A percentile compares a stretch with the other conserved stretches of the same genome.
Conservation (phyloP, 208 protist species). For the Acanthamoeba divionensis region DNA sequence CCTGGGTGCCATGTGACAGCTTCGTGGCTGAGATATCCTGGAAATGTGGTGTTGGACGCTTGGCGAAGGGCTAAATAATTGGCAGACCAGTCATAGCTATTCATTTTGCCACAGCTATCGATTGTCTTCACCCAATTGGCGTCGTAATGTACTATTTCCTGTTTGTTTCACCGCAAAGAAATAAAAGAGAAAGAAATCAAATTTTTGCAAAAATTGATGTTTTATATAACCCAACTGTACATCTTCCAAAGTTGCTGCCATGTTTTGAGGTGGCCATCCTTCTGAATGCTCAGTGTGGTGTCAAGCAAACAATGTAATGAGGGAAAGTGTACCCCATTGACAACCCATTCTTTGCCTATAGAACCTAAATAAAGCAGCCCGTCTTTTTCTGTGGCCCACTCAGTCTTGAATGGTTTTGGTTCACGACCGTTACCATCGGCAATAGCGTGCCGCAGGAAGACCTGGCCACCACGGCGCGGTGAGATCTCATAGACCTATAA, state of each 20-base stretch:
- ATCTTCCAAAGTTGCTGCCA: too few species aligned
- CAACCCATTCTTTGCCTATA: conserved; percentile 74
- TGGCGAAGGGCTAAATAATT: conserved; percentile 59
- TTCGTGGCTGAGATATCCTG: conserved; percentile 72
- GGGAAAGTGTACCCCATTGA: conserved; percentile 7
- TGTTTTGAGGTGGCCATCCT: too few species aligned
- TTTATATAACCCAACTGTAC: too few species aligned
- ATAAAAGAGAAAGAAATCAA: too few species aligned
- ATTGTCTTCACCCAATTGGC: conserved; percentile 66
- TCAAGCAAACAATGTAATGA: too few species aligned
- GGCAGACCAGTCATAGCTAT: conserved; percentile 50
- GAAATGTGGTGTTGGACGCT: conserved; percentile 55
- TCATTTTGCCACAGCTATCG: conserved; percentile 44
- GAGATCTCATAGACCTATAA: conserved; percentile 43
- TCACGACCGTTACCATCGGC: conserved; percentile 43
- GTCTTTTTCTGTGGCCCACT: conserved; percentile 74
- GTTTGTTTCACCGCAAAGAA: not conserved
- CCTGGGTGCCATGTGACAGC: conserved; percentile 44
- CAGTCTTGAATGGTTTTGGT: conserved; percentile 59
- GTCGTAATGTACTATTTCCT: conserved; percentile 59
- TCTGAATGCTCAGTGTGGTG: too few species aligned
- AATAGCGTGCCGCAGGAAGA: conserved; percentile 30
- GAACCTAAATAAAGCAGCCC: conserved; percentile 66
- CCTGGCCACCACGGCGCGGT: not conserved
- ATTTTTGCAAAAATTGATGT: not conserved